phyloP scores from a whole-genome alignment of 2,329 filamentous ascomycete genomes.

The Diaporthe caulivora region DNA sequence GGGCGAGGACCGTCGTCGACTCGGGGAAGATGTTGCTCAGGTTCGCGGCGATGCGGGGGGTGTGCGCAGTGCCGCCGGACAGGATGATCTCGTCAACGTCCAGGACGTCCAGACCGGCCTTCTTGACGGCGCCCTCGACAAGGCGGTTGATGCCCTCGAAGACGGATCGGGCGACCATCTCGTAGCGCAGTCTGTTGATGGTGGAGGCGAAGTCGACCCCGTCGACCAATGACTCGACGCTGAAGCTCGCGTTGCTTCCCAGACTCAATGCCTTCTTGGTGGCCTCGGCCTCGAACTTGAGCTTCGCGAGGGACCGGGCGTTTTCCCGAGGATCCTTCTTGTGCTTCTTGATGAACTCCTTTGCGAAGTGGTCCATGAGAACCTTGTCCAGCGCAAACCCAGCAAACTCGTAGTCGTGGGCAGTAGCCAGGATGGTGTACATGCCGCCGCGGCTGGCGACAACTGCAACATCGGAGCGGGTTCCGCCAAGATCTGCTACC shows the following conservation, averaged over 20 bases:
- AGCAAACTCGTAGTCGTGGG: slow-evolving; percentile 94
- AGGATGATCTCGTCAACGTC: slow-evolving; percentile 97
- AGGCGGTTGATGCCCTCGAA: slow-evolving; percentile 90
- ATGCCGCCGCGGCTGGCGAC: slow-evolving; percentile 93
- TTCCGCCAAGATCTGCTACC: slow-evolving; percentile 93
- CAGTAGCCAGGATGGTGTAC: slow-evolving; percentile 93
- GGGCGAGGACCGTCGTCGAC: slow-evolving; percentile 82
- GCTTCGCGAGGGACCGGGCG: slow-evolving; percentile 85
- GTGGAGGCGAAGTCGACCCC: slow-evolving; percentile 92
- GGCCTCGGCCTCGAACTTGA: slow-evolving; percentile 90
- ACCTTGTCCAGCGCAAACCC: slow-evolving; percentile 90
- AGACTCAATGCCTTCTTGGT: slow-evolving; percentile 93
- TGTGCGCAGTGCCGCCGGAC: slow-evolving; percentile 92
- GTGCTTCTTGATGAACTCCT: slow-evolving; percentile 99
- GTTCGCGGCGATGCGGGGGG: slow-evolving; percentile 89
- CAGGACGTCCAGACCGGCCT: slow-evolving; percentile 90
- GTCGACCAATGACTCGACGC: slow-evolving; percentile 89
- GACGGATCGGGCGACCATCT: slow-evolving; percentile 87
- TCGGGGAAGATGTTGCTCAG: slow-evolving; percentile 84
- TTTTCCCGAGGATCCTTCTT: slow-evolving; percentile 88
- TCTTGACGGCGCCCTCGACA: slow-evolving; percentile 87
- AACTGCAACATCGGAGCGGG: slow-evolving; percentile 90
- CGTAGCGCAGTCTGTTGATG: slow-evolving; percentile 93
- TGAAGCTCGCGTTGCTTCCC: slow-evolving; percentile 89
- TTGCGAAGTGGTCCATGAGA: slow-evolving; percentile 95